A percentile compares a stretch with the other conserved stretches of the same genome.
These are phyloP conservation scores for Penicillium roqueforti DNA, from an alignment of 495 filamentous ascomycete genomes.

Conservation along the genomic window DNA sequence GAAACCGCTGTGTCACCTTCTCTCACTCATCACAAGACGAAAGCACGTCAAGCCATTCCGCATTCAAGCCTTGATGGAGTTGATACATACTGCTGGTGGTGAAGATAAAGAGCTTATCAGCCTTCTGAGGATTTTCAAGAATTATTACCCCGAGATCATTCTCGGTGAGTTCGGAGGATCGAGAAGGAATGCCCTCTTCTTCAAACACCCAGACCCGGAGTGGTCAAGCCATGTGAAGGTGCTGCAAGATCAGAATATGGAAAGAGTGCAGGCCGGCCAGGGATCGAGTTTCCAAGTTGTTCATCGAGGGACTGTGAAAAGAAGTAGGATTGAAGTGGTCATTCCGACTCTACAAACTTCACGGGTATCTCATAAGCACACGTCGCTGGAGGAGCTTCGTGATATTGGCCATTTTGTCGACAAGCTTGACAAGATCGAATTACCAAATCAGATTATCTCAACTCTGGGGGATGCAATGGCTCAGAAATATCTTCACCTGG, in stretches of 20 bases:
- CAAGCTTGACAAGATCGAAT: slow-evolving; percentile 72
- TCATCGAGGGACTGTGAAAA: slow-evolving; percentile 42
- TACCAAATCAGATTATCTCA: slow-evolving; percentile 77
- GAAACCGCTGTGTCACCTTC: slow-evolving; percentile 66
- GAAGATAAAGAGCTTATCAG: slow-evolving; percentile 72
- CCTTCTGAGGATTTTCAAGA: slow-evolving; percentile 81
- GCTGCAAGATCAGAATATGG: slow-evolving; percentile 57
- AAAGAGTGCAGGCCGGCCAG: slow-evolving; percentile 24
- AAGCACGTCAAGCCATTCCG: slow-evolving; percentile 83
- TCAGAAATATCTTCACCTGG: slow-evolving; percentile 68
- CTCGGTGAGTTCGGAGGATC: slow-evolving; percentile 55
- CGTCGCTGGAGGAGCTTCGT: slow-evolving; percentile 73
- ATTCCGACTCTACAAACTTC: slow-evolving; percentile 73
- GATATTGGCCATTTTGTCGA: slow-evolving; percentile 66
- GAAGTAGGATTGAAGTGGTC: slow-evolving; percentile 43
- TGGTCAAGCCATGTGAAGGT: slow-evolving; percentile 66
- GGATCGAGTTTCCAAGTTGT: slow-evolving; percentile 43
- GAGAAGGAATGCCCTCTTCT: slow-evolving; percentile 35
- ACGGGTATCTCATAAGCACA: slow-evolving; percentile 47
- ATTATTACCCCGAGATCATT: slow-evolving; percentile 86
- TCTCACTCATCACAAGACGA: slow-evolving; percentile 77
- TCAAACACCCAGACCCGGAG: slow-evolving; percentile 70
- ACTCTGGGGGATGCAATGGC: slow-evolving; percentile 70
- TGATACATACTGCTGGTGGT: slow-evolving; percentile 35
- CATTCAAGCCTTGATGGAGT: slow-evolving; percentile 73